These are phyloP conservation scores for Capronia epimyces DNA, from an alignment of 2,329 filamentous ascomycete species.

Conservation along the genomic window DNA sequence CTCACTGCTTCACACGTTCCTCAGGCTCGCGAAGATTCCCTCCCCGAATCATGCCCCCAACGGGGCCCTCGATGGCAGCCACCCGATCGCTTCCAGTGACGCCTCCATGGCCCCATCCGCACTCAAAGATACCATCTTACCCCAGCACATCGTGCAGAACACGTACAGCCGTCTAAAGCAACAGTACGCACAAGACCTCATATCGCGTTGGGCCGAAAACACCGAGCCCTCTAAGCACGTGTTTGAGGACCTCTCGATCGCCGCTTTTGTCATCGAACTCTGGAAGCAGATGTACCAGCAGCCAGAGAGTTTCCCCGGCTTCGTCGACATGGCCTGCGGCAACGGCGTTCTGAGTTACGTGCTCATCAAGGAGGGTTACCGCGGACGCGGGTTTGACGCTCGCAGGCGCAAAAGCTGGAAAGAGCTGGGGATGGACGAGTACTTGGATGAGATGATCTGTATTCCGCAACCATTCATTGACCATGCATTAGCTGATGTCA, in stretches of 20 bases:
- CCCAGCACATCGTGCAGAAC: conserved; percentile 71
- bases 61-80: neutral
- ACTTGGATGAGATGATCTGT: conserved; percentile 53
- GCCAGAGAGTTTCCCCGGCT: conserved; percentile 64
- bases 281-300: conserved; percentile 74
- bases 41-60: neutral
- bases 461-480: conserved; percentile 51
- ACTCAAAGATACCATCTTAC: conserved; percentile 73
- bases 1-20: conserved; percentile 35
- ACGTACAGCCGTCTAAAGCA: conserved; percentile 75
- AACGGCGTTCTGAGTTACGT: conserved; percentile 88
- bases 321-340: conserved; percentile 92
- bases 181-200: conserved; percentile 66
- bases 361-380: conserved; percentile 71
- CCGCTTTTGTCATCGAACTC: conserved; percentile 85
- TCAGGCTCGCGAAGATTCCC: conserved; percentile 32
- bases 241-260: conserved; percentile 88
- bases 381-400: conserved; percentile 88
- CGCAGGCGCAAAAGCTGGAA: conserved; percentile 77
- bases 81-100: conserved; percentile 34
- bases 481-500: conserved; percentile 5
- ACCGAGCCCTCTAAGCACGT: conserved; percentile 90
- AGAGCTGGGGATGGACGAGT: conserved; percentile 55
- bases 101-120: conserved; percentile 73
- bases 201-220: conserved; percentile 73